phyloP scores from a whole-genome alignment of 2,329 filamentous ascomycete genomes.

The Ophiocordyceps camponoti-floridani region DNA sequence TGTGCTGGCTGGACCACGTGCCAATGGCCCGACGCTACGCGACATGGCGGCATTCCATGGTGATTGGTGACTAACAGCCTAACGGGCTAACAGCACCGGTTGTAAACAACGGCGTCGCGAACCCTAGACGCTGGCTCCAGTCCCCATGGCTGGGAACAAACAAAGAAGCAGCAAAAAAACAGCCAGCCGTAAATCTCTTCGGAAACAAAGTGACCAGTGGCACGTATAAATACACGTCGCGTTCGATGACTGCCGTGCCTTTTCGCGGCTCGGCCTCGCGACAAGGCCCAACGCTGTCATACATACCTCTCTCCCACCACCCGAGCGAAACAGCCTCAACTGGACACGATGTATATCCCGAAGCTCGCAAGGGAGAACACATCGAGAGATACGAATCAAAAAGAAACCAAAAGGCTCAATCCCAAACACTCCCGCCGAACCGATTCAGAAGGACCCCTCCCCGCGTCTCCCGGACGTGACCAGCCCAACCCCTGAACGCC shows the following conservation, averaged over 20 bases:
- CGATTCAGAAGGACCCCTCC: slow-evolving; percentile 4
- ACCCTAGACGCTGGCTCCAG: background rate
- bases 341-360: background rate
- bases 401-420: slow-evolving; percentile 1
- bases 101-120: background rate
- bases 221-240: background rate
- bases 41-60: background rate
- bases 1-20: background rate
- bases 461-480: slow-evolving; percentile 4
- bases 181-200: no score
- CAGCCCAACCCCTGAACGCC: slow-evolving; percentile 15
- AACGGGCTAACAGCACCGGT: background rate
- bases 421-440: slow-evolving; percentile 5
- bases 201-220: background rate
- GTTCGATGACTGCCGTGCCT: background rate
- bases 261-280: background rate
- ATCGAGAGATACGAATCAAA: background rate
- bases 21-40: no score
- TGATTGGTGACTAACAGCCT: background rate
- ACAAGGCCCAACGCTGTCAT: background rate
- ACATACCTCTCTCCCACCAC: background rate
- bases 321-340: background rate
- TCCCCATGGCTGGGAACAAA: background rate
- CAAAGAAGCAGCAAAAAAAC: no score
- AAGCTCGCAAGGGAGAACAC: background rate